Evolutionary conservation across 192 early-diverging fungal species (phyloP), one percentile per base, ranked within the genome.

Genomic region (Polychytrium aggregatum): DNA sequence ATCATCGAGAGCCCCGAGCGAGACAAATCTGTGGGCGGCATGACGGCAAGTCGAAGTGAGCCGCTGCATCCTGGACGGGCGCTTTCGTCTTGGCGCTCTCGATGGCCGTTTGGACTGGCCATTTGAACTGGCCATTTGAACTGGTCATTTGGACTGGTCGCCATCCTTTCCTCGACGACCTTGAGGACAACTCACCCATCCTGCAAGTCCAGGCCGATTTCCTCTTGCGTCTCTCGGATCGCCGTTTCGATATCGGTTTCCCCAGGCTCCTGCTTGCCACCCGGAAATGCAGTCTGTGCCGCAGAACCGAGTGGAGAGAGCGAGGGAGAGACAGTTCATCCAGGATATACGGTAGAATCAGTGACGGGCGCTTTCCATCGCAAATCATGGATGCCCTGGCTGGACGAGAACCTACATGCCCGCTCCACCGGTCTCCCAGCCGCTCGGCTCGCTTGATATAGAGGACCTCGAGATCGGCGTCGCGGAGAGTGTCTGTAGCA

Each of bases 181-280:
- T 26, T 8, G 9, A 25, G 7, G 26, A 47, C 48, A 13, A 7
- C 24, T 17, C 22, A 13, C 13, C 16, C 8, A n/a, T n/a, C n/a
- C n/a, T n/a, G 31, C 5, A 63, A 29, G 38, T 63, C 60, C 40
- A 63, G 28, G 16, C 55, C 55, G 41, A 63, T 41, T 36, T 63
- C 60, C 38, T 63, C 60, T 26, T 37, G 13, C 14, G 38, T 49
- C 49, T 63, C 60, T 11, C 60, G 29, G 22, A 54, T 49, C 13
- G 55, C 60, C 11, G 60, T 55, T 24, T 63, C 45, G 21, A 47
- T 37, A 28, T 63, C 60, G 20, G 54, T 57, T 36, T 63, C 60
- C 18, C 52, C 30, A 5, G 48, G 24, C 25, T 56, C 55, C 3
- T 41, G 48, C 34, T 55, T 53, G 16, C 60, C 60, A 29, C 60